Conservation (phyloP, 148 eudicot genomes). For the Beta vulgaris region DNA sequence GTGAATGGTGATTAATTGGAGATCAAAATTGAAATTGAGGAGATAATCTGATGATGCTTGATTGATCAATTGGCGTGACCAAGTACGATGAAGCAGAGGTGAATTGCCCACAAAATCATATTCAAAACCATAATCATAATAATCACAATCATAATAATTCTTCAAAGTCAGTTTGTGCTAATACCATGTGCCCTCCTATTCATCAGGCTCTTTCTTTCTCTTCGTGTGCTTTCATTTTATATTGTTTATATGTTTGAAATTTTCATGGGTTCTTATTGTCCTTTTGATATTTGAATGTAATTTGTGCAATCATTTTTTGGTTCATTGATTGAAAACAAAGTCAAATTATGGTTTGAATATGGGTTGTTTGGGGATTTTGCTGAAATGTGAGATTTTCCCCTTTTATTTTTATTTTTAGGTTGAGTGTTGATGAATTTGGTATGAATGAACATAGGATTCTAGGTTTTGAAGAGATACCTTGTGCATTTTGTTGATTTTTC, state of each 20-base stretch:
- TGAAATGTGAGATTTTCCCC: not conserved
- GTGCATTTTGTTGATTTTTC: slow-evolving; percentile 3
- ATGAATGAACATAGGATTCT: not conserved
- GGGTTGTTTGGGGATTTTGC: not conserved
- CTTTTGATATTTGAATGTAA: not conserved
- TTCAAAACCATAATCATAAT: slow-evolving; percentile 17
- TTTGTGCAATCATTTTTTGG: not conserved
- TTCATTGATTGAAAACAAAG: not conserved
- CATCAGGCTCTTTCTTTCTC: slow-evolving; percentile 22
- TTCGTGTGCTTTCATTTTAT: not conserved
- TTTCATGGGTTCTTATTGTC: not conserved
- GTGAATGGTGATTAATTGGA: too few relatives aligned
- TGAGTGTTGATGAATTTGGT: not conserved
- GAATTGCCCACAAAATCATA: slow-evolving; percentile 26
- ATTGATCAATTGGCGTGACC: too few relatives aligned
- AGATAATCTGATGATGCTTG: too few relatives aligned
- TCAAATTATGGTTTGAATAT: not conserved
- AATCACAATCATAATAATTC: slow-evolving; percentile 18
- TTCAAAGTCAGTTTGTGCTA: slow-evolving; percentile 40
- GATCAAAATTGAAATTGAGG: too few relatives aligned
- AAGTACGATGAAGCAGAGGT: slow-evolving; percentile 38
- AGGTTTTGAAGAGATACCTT: not conserved
- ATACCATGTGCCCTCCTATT: slow-evolving; percentile 49
- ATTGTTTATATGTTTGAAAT: not conserved
- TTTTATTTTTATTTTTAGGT: not conserved